A percentile compares a stretch with the other conserved stretches of the same genome.
phyloP scores from a whole-genome alignment of 1,284 basidiomycete species.

The Thecaphora frezii region DNA sequence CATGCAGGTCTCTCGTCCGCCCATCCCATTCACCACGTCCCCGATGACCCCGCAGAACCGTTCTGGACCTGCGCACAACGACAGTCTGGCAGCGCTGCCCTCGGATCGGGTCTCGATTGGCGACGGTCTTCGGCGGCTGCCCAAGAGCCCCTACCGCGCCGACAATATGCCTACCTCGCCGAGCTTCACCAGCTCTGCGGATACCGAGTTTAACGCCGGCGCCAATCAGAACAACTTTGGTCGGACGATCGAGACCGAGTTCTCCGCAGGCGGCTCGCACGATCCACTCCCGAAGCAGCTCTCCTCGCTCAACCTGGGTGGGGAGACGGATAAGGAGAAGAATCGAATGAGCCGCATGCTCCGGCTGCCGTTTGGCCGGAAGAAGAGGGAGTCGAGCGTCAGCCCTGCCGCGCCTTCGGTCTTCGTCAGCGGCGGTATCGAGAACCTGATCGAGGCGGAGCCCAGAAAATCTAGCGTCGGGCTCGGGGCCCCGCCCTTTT shows the following conservation, averaged over 20 bases:
- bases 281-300: not conserved
- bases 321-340: constrained; percentile 5
- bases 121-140: constrained; percentile 15
- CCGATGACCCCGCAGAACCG: not conserved
- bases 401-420: constrained; percentile 11
- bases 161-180: constrained; percentile 18
- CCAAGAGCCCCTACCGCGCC: constrained; percentile 26
- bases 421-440: constrained; percentile 5
- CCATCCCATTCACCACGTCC: not conserved
- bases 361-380: constrained; percentile 25
- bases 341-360: constrained; percentile 14
- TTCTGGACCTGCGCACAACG: too few species aligned
- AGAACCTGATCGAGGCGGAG: constrained; percentile 1
- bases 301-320: not conserved
- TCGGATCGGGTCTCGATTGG: constrained; percentile 4
- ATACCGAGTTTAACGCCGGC: too few species aligned
- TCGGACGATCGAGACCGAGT: not conserved
- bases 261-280: not conserved
- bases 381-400: constrained; percentile 34
- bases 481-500: constrained; percentile 11
- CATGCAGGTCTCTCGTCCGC: constrained; percentile 11
- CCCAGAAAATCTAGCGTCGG: constrained; percentile 2
- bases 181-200: constrained; percentile 1
- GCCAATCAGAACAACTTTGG: not conserved
- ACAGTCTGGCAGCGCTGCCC: too few species aligned